Percentiles rank a stretch among this genome's conserved stretches.
phyloP scores from a whole-genome alignment of 139 green algal genomes.

The Haematococcus lacustris region DNA sequence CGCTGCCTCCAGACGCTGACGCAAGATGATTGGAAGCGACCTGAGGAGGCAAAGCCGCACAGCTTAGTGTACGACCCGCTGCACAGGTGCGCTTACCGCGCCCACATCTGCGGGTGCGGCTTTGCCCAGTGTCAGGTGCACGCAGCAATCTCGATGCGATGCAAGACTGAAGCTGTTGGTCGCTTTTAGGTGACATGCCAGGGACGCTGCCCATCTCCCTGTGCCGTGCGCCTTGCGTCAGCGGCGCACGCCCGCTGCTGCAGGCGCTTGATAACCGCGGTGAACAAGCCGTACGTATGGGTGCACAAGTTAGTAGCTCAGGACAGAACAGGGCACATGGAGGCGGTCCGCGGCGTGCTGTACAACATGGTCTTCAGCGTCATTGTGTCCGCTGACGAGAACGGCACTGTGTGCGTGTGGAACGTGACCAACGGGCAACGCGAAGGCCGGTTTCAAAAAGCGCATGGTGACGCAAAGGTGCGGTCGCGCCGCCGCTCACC shows the following conservation, averaged over 20 bases:
- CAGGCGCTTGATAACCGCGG: slow-evolving; percentile 51
- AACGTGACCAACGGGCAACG: slow-evolving; percentile 40
- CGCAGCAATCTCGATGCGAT: no score
- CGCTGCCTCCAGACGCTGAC: slow-evolving; percentile 70
- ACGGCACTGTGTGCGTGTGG: slow-evolving; percentile 66
- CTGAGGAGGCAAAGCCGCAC: slow-evolving; percentile 45
- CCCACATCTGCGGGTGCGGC: no score
- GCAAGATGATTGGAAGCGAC: slow-evolving; percentile 54
- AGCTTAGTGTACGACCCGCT: slow-evolving; percentile 56
- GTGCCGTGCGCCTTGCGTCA: no score
- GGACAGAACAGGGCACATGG: slow-evolving; percentile 48
- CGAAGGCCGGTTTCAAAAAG: slow-evolving; percentile 53
- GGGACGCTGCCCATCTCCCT: no score
- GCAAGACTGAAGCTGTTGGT: no score
- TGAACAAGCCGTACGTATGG: slow-evolving; percentile 53
- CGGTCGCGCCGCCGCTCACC: no score
- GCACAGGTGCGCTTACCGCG: slow-evolving; percentile 23
- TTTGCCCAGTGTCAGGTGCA: no score
- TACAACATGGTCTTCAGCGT: slow-evolving; percentile 66
- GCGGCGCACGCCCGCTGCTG: background rate
- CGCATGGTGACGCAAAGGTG: slow-evolving; percentile 33
- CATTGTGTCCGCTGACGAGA: slow-evolving; percentile 64
- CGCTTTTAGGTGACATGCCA: no score
- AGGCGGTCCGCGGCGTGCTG: slow-evolving; percentile 37
- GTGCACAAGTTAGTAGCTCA: slow-evolving; percentile 54